Evolutionary conservation across 352 stramenopile genomes (phyloP), one percentile per base, ranked within the genome.

Genomic region (Pythium folliculosum): DNA sequence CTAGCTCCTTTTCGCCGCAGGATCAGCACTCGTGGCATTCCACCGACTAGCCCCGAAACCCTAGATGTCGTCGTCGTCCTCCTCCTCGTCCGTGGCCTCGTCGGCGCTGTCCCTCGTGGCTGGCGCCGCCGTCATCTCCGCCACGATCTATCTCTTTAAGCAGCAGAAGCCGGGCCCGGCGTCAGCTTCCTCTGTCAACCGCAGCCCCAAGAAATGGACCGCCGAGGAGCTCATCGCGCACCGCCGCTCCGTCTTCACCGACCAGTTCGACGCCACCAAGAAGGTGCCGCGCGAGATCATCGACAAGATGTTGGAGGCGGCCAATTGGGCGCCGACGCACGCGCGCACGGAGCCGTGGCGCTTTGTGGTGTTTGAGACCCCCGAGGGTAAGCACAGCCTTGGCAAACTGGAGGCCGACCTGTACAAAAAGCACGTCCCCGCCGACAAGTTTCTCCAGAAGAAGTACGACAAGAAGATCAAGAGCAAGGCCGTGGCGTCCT

Each of bases 251-350:
- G 71, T 95, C 59, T 94, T 90, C 71, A 85, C 86, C 17, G 73
- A 77, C 14, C 67, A 88, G 69, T 95, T 89, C 59, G 87, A 95
- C 68, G 67, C 52, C 49, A 72, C 58, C 22, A 81, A 79, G 53
- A 60, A 67, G 2, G 86, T 94, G 38, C 76, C 86, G 9, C 71
- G 75, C 19, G 78, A 77, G 16, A 65, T 94, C 37, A 44, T 95
- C 23, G 69, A 92, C 32, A 86, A 89, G 68, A 91, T 95, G 82
- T 73, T 95, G 40, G 73, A 82, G 53, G 79, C 74, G 49, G 86
- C 88, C 32, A 94, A 94, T 69, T 95, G 88, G 88, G 88, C 88
- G 13, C 88, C 88, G 51, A 95, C 88, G 0, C 86, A 95, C 61
- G 80, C 72, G 54, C 78, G 80, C 54, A 94, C 88, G 3, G 88